Base-by-base conservation (phyloP, 768 basidiomycete species). In the Dictyophora rubrovolvata region DNA sequence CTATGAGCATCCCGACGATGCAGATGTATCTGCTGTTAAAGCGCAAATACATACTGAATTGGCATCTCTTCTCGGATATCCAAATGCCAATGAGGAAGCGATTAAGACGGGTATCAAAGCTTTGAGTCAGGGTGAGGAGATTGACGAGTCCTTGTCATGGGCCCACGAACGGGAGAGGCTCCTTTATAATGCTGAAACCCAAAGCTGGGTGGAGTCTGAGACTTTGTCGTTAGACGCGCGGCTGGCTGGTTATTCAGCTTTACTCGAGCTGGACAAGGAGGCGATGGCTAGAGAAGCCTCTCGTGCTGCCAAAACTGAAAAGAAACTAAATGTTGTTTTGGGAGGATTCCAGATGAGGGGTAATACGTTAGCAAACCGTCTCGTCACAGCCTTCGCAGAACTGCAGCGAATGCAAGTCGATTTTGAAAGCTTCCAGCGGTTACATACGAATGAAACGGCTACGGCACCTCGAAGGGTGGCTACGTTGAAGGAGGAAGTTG, bases 261-360 rank as follows among this genome's bases (percentile, higher is more conserved):
- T 87, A 37, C 75, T 95, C 58, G 76, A 81, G 7, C 76, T 82
- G 54, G 76, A 77, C 56, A 82, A 85, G 23, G 85, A 85, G 16
- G 69, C 73, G 53, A 92, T 99, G 85, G 73, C 83, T 35, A 83
- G 81, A 67, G 89, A 94, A 67, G 88, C 89, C 0, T 79, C 77
- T 56, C 91, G 87, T 68, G 87, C 89, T 0, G 70, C 80, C 20
- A 98, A 96, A 75, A 68, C 78, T 5, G 95, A 97, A 77, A 96
- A 93, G 81, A 95, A 93, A 70, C 80, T 98, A 10, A 79, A 77
- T 9, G 82, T 93, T 59, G 80, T 81, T 14, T 81, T 98, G 2
- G 93, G 93, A n/a, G 96, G 96, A 9, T 98, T 98, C 69, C 82
- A 89, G 67, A 79, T 80, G 42, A 83, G 94, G 10, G 83, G 84